Percentiles rank a stretch among this genome's conserved stretches.
Conservation (phyloP, 371 early-diverging fungal genomes). For the Syncephalastrum contaminatum region DNA sequence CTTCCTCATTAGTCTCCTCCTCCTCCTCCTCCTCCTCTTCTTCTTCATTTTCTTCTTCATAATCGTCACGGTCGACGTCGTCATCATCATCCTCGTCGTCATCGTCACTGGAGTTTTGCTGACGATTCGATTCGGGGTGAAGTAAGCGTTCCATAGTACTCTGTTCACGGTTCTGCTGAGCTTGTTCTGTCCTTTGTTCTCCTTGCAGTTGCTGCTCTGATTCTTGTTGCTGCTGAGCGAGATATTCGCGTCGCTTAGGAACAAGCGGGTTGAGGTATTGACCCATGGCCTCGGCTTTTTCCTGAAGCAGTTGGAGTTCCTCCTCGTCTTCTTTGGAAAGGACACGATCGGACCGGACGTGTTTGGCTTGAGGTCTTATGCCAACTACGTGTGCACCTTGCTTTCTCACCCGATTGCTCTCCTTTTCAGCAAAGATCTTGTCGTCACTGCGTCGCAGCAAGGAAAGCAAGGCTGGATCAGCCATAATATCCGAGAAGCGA, state of each 20-base stretch:
- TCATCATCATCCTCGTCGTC: slow-evolving; percentile 13
- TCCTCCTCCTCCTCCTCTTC: too few relatives aligned
- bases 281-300: not conserved
- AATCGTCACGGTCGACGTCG: slow-evolving; percentile 4
- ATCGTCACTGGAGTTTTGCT: slow-evolving; percentile 7
- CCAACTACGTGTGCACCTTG: slow-evolving; percentile 10
- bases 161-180: not conserved
- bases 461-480: slow-evolving; percentile 26
- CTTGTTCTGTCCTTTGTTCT: not conserved
- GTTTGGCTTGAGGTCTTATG: slow-evolving; percentile 42
- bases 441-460: slow-evolving; percentile 9
- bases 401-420: slow-evolving; percentile 4
- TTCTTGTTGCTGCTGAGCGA: slow-evolving; percentile 9
- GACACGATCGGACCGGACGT: slow-evolving; percentile 25
- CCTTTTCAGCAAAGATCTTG: slow-evolving; percentile 4
- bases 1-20: too few relatives aligned
- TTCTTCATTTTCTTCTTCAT: not conserved
- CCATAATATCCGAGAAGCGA: not conserved
- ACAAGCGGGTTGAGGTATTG: slow-evolving; percentile 29
- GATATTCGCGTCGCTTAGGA: slow-evolving; percentile 26
- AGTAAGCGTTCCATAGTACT: not conserved
- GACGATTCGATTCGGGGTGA: slow-evolving; percentile 4
- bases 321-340: slow-evolving; percentile 22
- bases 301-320: slow-evolving; percentile 7
- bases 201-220: slow-evolving; percentile 1